Evolutionary conservation across 1,284 basidiomycete genomes (phyloP), one percentile per base, ranked within the genome.

Genomic region (Sanguinoderma infundibulare): DNA sequence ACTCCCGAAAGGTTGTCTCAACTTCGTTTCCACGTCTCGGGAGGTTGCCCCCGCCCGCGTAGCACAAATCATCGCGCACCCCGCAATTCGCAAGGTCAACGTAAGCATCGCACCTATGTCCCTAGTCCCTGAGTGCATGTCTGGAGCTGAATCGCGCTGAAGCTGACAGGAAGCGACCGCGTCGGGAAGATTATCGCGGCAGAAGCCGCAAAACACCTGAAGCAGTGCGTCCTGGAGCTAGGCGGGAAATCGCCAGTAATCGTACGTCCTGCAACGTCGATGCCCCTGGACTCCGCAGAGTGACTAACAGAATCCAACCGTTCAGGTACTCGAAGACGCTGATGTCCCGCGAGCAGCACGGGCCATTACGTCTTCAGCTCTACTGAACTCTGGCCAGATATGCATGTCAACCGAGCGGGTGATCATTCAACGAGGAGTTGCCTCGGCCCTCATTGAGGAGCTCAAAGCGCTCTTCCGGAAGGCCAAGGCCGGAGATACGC

Each of bases 401-500:
- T 91, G 89, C 77, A 90, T 90, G 87, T 86, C 86, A 1, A 85
- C 86, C 1, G 87, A 89, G 69, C 84, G 88, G 30, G 80, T 91
- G 34, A 81, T 91, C 53, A 85, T 87, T 14, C 84, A 87, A 66
- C 69, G 77, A 26, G 71, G 70, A 5, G 74, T 77, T 17, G 61
- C 64, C 10, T 7, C 50, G 3, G 53, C 59, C 2, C 58, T 66
- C 35, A 35, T 61, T 20, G 38, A 47, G 8, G 60, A 65, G 22
- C 73, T 79, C 6, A 72, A 77, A 1, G 57, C 64, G 1, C 73
- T 85, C 7, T 72, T 83, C 32, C 68, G 73, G 5, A 67, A 72
- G 20, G 67, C 84, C 9, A 74, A 75, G 61, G 74, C 81, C 55
- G 77, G 80, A 50, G 72, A 79, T 65, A 66, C 74, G 9, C 55